Base-by-base conservation (phyloP, 2,329 filamentous ascomycete genomes). In the Fusarium pininemorale region DNA sequence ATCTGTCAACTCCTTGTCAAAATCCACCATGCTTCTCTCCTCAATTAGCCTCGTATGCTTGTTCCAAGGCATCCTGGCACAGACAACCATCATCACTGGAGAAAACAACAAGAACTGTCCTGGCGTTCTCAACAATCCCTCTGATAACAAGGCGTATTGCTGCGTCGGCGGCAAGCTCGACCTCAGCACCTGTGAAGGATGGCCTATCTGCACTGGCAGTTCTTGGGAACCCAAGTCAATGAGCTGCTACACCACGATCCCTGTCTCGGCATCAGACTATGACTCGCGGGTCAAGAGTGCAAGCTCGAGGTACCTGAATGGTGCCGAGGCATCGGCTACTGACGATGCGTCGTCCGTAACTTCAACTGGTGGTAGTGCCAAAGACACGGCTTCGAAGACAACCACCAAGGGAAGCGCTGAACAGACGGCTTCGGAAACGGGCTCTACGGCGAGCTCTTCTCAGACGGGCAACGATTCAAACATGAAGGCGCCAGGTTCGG, bases 171-270 rank as follows among this genome's bases (percentile, higher is more conserved):
- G 56, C 13, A 7, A 47, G 8, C 68, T 71, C 8, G 47, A 68
- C 9, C 45, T 72, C 18, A 71, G 68, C 38, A 68, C 56, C 1
- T 71, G 69, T 22, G 30, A 62, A 24, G 69, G 69, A 5, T 71
- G 68, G 69, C 69, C 67, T 9, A 54, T 71, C 20, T 71, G 69
- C 41, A 71, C 50, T 5, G 69, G 69, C 9, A 44, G 51, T 18
- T 45, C 62, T 11, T 28, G 55, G 39, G 16, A 51, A 22, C 41
- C 69, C 24, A 63, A 55, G 22, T n/a, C 67, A 3, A 16, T 63
- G 10, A 56, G 39, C 24, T 71, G 68, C 38, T 54, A 44, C 22
- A 54, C 68, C 16, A 62, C 14, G 13, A 37, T 68, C 2, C 55
- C 62, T 10, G 4, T 72, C 14, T 61, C 67, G 2, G 51, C 51